These are phyloP conservation scores for Pichia sp. DNA, from an alignment of 1,139 yeast genomes.

Conservation along the genomic window DNA sequence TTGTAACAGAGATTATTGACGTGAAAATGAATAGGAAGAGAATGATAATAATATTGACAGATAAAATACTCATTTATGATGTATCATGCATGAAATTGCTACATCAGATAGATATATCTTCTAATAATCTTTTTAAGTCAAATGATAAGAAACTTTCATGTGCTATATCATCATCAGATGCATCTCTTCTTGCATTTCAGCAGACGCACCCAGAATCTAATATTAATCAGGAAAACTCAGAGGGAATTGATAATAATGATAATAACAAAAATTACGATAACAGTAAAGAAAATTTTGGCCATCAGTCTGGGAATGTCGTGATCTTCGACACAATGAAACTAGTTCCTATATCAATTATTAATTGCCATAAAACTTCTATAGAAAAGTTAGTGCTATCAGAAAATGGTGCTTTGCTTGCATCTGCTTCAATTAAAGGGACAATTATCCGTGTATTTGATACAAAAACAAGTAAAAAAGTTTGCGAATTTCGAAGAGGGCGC, in stretches of 20 bases:
- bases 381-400: conserved; percentile 44
- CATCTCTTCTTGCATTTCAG: conserved; percentile 41
- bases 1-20: conserved; percentile 74
- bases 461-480: conserved; percentile 31
- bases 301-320: conserved; percentile 29
- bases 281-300: not conserved
- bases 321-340: conserved; percentile 57
- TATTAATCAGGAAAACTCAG: not conserved
- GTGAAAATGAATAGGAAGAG: conserved; percentile 74
- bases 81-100: conserved; percentile 79
- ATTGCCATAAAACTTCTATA: conserved; percentile 51
- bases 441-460: conserved; percentile 52
- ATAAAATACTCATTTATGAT: conserved; percentile 85
- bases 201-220: conserved; percentile 9
- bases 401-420: conserved; percentile 51
- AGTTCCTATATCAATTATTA: conserved; percentile 49
- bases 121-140: not conserved
- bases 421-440: conserved; percentile 70
- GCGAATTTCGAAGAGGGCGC: conserved; percentile 66
- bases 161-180: conserved; percentile 37
- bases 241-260: not conserved
- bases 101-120: conserved; percentile 78
- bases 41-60: conserved; percentile 70
- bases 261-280: not conserved
- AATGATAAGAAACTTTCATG: conserved; percentile 38